Conservation (phyloP, 2,329 filamentous ascomycete genomes). For the Stachybotrys chartarum region DNA sequence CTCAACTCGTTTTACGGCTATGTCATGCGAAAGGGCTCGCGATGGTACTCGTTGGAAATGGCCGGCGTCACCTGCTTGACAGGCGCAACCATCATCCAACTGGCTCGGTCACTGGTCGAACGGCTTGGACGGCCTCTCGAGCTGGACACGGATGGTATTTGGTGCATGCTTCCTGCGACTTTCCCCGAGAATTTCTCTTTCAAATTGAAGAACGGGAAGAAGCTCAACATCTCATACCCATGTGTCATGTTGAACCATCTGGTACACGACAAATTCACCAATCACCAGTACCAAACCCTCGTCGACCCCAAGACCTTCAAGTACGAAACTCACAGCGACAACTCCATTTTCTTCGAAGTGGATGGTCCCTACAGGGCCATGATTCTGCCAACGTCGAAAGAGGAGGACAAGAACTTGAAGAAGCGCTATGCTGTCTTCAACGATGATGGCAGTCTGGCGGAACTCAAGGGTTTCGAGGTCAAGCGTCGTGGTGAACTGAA, state of each 20-base stretch:
- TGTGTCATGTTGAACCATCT: slow-evolving; percentile 99
- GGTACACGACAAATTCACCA: slow-evolving; percentile 90
- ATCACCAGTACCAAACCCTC: slow-evolving; percentile 93
- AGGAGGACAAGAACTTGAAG: slow-evolving; percentile 99
- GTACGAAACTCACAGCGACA: slow-evolving; percentile 97
- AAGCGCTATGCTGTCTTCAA: slow-evolving; percentile 99
- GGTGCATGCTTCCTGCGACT: slow-evolving; percentile 95
- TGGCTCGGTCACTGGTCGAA: slow-evolving; percentile 90
- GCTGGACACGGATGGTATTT: slow-evolving; percentile 97
- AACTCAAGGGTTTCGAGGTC: slow-evolving; percentile 95
- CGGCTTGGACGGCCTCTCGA: slow-evolving; percentile 88
- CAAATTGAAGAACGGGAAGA: slow-evolving; percentile 92
- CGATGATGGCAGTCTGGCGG: slow-evolving; percentile 88
- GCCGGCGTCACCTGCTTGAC: slow-evolving; percentile 96
- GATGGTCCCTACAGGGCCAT: slow-evolving; percentile 97
- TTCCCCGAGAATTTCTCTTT: slow-evolving; percentile 97
- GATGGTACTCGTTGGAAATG: slow-evolving; percentile 99
- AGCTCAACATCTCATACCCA: slow-evolving; percentile 91
- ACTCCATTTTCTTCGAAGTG: slow-evolving; percentile 99
- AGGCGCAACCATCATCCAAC: slow-evolving; percentile 91
- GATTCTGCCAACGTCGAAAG: slow-evolving; percentile 94
- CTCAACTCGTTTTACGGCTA: slow-evolving; percentile 99
- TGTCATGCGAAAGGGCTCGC: slow-evolving; percentile 97
- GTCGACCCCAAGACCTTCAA: slow-evolving; percentile 71
- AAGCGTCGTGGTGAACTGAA: slow-evolving; percentile 97